phyloP scores from a whole-genome alignment of 1,284 basidiomycete species.

The Cutaneotrichosporon sp. region DNA sequence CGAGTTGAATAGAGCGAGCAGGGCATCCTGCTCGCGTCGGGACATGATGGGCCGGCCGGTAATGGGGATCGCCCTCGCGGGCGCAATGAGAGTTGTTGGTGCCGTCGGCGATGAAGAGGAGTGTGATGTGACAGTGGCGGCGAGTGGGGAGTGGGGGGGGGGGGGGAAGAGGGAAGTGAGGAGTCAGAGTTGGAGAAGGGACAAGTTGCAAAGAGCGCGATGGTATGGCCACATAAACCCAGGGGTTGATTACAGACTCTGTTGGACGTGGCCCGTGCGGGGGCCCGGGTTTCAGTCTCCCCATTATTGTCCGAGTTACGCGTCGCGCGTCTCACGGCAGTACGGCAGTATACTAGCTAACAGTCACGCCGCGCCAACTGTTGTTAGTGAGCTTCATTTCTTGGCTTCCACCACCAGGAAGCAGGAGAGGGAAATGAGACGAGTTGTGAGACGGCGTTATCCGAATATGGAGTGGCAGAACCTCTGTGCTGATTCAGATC shows the following conservation, averaged over 20 bases:
- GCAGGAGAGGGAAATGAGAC: neutral
- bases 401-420: neutral
- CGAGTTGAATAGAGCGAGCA: slow-evolving; percentile 48
- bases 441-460: neutral
- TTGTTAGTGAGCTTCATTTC: neutral
- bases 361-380: neutral
- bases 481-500: no score
- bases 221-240: neutral
- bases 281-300: neutral
- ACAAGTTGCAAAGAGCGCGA: neutral
- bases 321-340: neutral
- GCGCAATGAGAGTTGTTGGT: neutral
- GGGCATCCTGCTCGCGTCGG: slow-evolving; percentile 44
- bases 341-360: neutral
- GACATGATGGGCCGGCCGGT: slow-evolving; percentile 24
- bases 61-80: neutral
- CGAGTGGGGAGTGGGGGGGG: no score
- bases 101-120: slow-evolving; percentile 1
- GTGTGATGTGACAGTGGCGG: neutral
- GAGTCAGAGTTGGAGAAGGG: neutral
- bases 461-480: neutral
- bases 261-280: slow-evolving; percentile 7
- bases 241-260: neutral
- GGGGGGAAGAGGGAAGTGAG: neutral
- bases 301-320: neutral